phyloP scores from a whole-genome alignment of 129 eudicot species.

The Pulicaria dysenterica region DNA sequence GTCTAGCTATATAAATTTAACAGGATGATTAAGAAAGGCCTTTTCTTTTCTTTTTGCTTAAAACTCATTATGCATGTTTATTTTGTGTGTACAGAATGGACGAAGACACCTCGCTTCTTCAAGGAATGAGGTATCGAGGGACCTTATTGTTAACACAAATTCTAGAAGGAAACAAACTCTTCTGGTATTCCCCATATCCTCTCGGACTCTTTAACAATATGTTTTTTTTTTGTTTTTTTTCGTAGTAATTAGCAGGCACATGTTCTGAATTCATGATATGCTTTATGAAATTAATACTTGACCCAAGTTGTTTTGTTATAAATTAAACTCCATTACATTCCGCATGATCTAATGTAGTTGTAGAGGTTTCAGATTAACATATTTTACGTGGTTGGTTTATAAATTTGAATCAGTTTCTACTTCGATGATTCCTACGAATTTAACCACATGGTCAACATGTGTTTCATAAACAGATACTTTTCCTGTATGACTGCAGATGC shows the following conservation, averaged over 20 bases:
- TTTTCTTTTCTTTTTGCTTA: neutral
- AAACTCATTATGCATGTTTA: slow-evolving; percentile 29
- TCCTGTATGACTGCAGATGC: neutral
- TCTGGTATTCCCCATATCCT: slow-evolving; percentile 49
- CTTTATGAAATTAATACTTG: slow-evolving; percentile 12
- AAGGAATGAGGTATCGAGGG: slow-evolving; percentile 96
- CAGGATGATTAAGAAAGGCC: slow-evolving; percentile 1
- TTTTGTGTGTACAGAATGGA: slow-evolving; percentile 72
- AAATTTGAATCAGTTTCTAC: too few species aligned
- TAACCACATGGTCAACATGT: too few species aligned
- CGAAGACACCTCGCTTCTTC: slow-evolving; percentile 94
- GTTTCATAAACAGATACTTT: neutral
- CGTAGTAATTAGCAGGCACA: slow-evolving; percentile 8
- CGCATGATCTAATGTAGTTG: slow-evolving; percentile 10
- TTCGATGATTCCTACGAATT: too few species aligned
- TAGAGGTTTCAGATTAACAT: neutral
- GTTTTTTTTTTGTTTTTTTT: neutral
- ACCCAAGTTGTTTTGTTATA: neutral
- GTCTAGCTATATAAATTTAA: slow-evolving; percentile 21
- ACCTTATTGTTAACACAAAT: slow-evolving; percentile 77
- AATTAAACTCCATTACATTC: neutral
- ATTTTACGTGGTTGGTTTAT: too few species aligned
- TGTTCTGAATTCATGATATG: slow-evolving; percentile 5
- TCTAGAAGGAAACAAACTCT: slow-evolving; percentile 89
- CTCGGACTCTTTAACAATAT: slow-evolving; percentile 10